Evolutionary conservation across 1,139 yeast species (phyloP), one percentile per base, ranked within the genome.

Genomic region (Taphrina wiesneri): DNA sequence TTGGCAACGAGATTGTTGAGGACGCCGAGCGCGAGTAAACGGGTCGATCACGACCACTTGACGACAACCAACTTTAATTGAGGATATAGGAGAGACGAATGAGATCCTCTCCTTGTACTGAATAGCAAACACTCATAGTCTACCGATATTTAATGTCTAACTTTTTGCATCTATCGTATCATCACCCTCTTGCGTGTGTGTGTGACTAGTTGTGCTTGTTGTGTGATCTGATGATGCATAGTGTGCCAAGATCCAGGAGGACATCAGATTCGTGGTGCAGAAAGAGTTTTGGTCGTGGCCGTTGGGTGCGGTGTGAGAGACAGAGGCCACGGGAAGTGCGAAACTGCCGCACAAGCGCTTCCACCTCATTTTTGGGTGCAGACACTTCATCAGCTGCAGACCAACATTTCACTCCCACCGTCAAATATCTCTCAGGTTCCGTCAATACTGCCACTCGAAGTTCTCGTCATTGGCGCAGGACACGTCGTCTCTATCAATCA

Each of bases 1-100:
- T 54, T 21, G 59, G 59, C 7, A 32, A 54, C 49, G 59, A 54
- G 34, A 41, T 54, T 54, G 49, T 41, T 17, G 54, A 49, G 36
- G 54, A 49, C 36, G 54, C 54, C 36, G 54, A 25, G 17, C 36
- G 36, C 7, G 36, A 26, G 21, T 49, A 28, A 28, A 49, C 6
- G 36, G 26, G 49, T 45, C 49, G 11, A 2, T 21, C 28, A 19
- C 21, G 28, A 11, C n/a, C 23, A 15, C 19, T 41, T 41, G 9
- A 41, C 17, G 46, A 41, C 46, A 41, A n/a, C n/a, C 13, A 32
- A 32, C 13, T n/a, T n/a, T 19, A 3, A 26, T n/a, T 23, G 49
- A 21, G 49, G 49, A 45, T 23, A n/a, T 21, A 45, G n/a, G 28
- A 5, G 15, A 45, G 6, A 28, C 28, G 2, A 21, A 19, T 21